These are phyloP conservation scores for Zygosaccharomyces bisporus DNA, from an alignment of 805 yeast genomes.

Conservation along the genomic window DNA sequence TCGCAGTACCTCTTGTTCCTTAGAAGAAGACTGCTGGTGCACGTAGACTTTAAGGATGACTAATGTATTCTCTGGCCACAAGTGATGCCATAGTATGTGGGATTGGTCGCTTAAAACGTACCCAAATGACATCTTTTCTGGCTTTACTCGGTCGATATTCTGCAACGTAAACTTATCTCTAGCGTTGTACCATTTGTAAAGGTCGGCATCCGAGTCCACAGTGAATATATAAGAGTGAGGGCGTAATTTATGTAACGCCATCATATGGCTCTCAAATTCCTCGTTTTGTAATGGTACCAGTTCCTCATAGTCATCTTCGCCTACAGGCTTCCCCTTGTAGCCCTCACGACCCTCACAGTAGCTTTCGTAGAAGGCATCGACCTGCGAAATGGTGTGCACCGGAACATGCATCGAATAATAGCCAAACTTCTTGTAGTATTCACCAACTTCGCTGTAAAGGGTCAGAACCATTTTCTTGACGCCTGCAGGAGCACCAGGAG, in stretches of 20 bases:
- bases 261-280: slow-evolving; percentile 21
- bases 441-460: slow-evolving; percentile 72
- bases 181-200: slow-evolving; percentile 43
- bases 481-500: slow-evolving; percentile 28
- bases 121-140: slow-evolving; percentile 31
- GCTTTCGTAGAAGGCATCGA: slow-evolving; percentile 20
- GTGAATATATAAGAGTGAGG: slow-evolving; percentile 29
- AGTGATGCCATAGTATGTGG: slow-evolving; percentile 46
- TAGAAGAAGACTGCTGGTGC: slow-evolving; percentile 9
- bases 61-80: slow-evolving; percentile 37
- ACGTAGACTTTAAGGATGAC: slow-evolving; percentile 30
- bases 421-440: slow-evolving; percentile 62
- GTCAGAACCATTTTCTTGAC: slow-evolving; percentile 36
- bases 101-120: slow-evolving; percentile 28
- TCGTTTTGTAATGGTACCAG: slow-evolving; percentile 30
- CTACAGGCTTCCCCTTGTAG: slow-evolving; percentile 24
- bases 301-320: slow-evolving; percentile 34
- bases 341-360: slow-evolving; percentile 16
- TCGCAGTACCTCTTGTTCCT: slow-evolving; percentile 23
- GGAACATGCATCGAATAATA: slow-evolving; percentile 44
- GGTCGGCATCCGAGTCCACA: slow-evolving; percentile 38
- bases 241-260: slow-evolving; percentile 21
- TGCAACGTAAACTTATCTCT: slow-evolving; percentile 38
- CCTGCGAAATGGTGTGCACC: slow-evolving; percentile 31
- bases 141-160: slow-evolving; percentile 14